A percentile compares a stretch with the other conserved stretches of the same genome.
Evolutionary conservation across 2,329 filamentous ascomycete genomes (phyloP).

Genomic region (Waltergamsia citrina): DNA sequence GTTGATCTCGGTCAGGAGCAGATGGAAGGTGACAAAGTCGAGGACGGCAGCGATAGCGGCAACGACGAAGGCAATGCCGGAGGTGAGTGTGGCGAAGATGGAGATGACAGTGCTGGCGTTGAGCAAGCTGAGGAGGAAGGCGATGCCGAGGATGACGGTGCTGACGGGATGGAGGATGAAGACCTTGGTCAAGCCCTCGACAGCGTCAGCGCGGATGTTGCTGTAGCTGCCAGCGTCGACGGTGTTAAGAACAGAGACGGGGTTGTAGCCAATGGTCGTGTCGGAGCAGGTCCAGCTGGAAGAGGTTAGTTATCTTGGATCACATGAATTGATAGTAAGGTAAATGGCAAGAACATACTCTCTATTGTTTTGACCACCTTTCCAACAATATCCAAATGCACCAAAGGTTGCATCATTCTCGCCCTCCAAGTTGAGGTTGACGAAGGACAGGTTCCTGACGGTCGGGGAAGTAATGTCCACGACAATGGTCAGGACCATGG

Average conservation of each 20-base stretch:
- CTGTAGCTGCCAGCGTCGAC: slow-evolving; percentile 30
- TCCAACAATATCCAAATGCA: slow-evolving; percentile 49
- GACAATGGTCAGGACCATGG: slow-evolving; percentile 46
- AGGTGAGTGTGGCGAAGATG: slow-evolving; percentile 39
- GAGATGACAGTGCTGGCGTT: slow-evolving; percentile 27
- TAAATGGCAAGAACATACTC: slow-evolving; percentile 2
- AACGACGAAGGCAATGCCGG: slow-evolving; percentile 37
- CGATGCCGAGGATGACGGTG: slow-evolving; percentile 46
- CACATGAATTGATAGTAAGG: neutral
- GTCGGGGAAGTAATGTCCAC: slow-evolving; percentile 51
- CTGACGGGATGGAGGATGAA: slow-evolving; percentile 56
- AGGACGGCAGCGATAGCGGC: slow-evolving; percentile 37
- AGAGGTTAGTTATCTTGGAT: neutral
- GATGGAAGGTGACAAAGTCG: slow-evolving; percentile 48
- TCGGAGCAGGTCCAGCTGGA: slow-evolving; percentile 22
- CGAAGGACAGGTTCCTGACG: slow-evolving; percentile 40
- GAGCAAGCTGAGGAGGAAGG: slow-evolving; percentile 31
- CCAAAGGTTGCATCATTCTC: slow-evolving; percentile 41
- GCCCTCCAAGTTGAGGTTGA: slow-evolving; percentile 37
- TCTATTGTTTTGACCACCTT: slow-evolving; percentile 5
- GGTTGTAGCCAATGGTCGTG: slow-evolving; percentile 45
- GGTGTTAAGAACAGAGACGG: slow-evolving; percentile 31
- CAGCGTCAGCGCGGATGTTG: slow-evolving; percentile 29
- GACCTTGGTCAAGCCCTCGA: slow-evolving; percentile 41
- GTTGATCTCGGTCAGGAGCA: slow-evolving; percentile 45